phyloP scores from a whole-genome alignment of 495 filamentous ascomycete species.

The Penicillium flavigenum region DNA sequence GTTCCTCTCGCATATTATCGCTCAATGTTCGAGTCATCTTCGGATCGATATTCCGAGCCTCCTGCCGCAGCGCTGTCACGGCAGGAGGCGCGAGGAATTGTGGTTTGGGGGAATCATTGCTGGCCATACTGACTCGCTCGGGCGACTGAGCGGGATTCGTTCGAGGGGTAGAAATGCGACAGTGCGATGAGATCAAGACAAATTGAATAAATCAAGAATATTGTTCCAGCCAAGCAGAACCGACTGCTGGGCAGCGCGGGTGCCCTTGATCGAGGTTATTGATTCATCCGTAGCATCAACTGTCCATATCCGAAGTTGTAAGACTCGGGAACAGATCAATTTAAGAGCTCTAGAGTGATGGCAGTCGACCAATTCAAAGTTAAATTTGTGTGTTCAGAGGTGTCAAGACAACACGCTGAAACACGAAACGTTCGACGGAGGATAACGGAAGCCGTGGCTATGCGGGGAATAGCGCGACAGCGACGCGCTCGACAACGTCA shows the following conservation, averaged over 20 bases:
- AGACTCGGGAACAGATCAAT: slow-evolving; percentile 12
- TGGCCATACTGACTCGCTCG: slow-evolving; percentile 42
- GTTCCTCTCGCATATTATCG: slow-evolving; percentile 71
- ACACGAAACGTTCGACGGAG: slow-evolving; percentile 24
- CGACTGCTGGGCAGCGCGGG: slow-evolving; percentile 53
- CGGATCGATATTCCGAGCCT: slow-evolving; percentile 45
- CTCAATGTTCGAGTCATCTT: slow-evolving; percentile 61
- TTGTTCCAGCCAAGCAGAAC: slow-evolving; percentile 34
- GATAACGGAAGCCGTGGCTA: slow-evolving; percentile 34
- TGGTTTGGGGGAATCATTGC: slow-evolving; percentile 41
- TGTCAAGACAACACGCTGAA: slow-evolving; percentile 11
- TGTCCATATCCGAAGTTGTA: slow-evolving; percentile 39
- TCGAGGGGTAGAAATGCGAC: background rate
- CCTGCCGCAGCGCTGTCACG: slow-evolving; percentile 54
- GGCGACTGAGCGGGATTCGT: slow-evolving; percentile 3
- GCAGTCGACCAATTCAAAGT: background rate
- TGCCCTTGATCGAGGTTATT: slow-evolving; percentile 46
- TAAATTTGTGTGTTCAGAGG: background rate
- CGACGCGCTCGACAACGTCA: slow-evolving; percentile 41
- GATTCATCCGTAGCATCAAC: slow-evolving; percentile 48
- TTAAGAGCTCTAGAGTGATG: slow-evolving; percentile 9
- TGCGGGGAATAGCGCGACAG: slow-evolving; percentile 43
- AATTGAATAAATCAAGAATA: background rate
- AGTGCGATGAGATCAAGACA: slow-evolving; percentile 2
- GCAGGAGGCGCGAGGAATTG: slow-evolving; percentile 51